phyloP scores from a whole-genome alignment of 2,329 filamentous ascomycete genomes.

The Lachnellula cervina region DNA sequence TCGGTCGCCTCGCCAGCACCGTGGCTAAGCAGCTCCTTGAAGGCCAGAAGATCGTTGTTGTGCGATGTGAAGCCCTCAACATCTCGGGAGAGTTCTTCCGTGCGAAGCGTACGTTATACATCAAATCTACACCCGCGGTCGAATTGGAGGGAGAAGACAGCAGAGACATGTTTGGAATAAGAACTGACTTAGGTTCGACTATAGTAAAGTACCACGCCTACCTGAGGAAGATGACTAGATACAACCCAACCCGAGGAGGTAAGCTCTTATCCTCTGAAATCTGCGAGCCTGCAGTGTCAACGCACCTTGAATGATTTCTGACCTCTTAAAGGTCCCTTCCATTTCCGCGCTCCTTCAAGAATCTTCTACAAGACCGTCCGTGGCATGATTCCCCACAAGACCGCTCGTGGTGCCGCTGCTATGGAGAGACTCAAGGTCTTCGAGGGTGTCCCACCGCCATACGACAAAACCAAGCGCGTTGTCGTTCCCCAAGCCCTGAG shows the following conservation, averaged over 20 bases:
- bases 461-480: conserved; percentile 99
- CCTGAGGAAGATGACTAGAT: conserved; percentile 99
- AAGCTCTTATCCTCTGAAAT: conserved; percentile 37
- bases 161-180: conserved; percentile 9
- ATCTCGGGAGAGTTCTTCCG: conserved; percentile 99
- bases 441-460: conserved; percentile 97
- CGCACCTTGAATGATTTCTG: conserved; percentile 24
- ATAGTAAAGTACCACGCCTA: conserved; percentile 99
- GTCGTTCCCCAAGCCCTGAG: conserved; percentile 98
- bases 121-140: conserved; percentile 3
- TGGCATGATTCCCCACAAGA: conserved; percentile 99
- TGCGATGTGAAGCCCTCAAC: conserved; percentile 98
- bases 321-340: conserved; percentile 77
- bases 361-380: conserved; percentile 99
- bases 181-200: conserved; percentile 44
- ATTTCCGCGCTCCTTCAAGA: conserved; percentile 97
- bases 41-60: conserved; percentile 98
- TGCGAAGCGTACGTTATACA: conserved; percentile 85
- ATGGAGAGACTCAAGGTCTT: conserved; percentile 99
- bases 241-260: conserved; percentile 98
- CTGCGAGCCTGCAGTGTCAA: conserved; percentile 1
- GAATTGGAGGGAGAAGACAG: conserved; percentile 11
- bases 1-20: conserved; percentile 96
- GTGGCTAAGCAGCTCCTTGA: conserved; percentile 98
- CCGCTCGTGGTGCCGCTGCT: conserved; percentile 90